Evolutionary conservation across 768 basidiomycete species (phyloP).

Genomic region (Rhodotorula babjevae): DNA sequence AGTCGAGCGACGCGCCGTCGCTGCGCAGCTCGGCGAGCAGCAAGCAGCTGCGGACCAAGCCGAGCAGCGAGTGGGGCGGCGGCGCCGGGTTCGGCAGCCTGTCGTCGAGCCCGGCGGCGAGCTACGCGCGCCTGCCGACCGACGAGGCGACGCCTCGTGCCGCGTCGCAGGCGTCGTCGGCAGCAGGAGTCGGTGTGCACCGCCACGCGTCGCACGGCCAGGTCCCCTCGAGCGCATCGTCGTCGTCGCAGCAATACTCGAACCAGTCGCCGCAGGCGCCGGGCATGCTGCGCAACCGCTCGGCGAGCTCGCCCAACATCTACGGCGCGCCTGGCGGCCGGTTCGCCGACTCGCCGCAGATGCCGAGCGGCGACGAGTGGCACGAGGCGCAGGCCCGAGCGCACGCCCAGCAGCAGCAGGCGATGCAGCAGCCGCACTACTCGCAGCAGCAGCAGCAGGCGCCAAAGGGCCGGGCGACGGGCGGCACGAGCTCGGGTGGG

Average conservation of each 20-base stretch:
- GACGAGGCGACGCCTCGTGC: constrained; percentile 15
- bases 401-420: constrained; percentile 1
- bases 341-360: constrained; percentile 24
- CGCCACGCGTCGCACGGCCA: constrained; percentile 38
- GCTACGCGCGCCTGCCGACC: constrained; percentile 20
- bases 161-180: constrained; percentile 36
- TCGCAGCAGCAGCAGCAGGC: background rate
- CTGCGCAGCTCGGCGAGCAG: constrained; percentile 40
- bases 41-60: constrained; percentile 34
- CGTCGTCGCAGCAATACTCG: constrained; percentile 3
- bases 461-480: constrained; percentile 1
- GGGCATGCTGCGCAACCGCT: constrained; percentile 47
- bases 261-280: constrained; percentile 30
- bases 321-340: constrained; percentile 43
- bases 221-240: no score
- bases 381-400: constrained; percentile 10
- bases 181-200: constrained; percentile 4
- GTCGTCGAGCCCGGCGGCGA: constrained; percentile 27
- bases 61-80: constrained; percentile 37
- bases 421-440: constrained; percentile 7
- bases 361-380: constrained; percentile 4
- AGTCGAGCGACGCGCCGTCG: constrained; percentile 24
- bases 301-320: constrained; percentile 49
- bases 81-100: constrained; percentile 16
- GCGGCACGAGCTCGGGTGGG: constrained; percentile 36